phyloP scores from a whole-genome alignment of 2,329 filamentous ascomycete species.

The Simplicillium aogashimaense region DNA sequence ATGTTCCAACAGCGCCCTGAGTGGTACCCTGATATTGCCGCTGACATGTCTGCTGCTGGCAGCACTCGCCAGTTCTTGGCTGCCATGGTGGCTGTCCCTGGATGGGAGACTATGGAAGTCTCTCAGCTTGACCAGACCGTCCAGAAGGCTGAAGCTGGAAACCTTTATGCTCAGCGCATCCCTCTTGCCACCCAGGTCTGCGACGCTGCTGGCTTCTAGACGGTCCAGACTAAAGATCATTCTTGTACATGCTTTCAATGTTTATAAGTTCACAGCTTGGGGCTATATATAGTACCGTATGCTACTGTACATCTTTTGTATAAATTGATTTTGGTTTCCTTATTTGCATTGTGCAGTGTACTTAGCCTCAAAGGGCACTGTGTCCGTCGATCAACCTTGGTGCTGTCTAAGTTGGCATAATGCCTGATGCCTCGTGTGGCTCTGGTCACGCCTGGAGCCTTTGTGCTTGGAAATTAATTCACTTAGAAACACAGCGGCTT shows the following conservation, averaged over 20 bases:
- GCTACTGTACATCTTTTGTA: no score
- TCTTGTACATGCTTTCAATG: background rate
- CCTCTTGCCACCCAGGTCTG: slow-evolving; percentile 3
- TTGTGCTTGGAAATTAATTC: no score
- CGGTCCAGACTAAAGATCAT: no score
- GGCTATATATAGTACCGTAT: no score
- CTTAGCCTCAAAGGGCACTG: no score
- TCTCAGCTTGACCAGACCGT: slow-evolving; percentile 3
- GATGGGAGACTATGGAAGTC: slow-evolving; percentile 4
- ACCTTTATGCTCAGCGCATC: slow-evolving; percentile 4
- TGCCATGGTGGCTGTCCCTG: slow-evolving; percentile 1
- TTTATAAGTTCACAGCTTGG: background rate
- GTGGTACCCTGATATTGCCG: slow-evolving; percentile 4
- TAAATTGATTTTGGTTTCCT: no score
- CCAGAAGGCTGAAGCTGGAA: slow-evolving; percentile 4
- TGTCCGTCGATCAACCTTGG: no score
- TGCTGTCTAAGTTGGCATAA: no score
- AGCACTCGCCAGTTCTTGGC: slow-evolving; percentile 3
- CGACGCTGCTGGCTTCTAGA: slow-evolving; percentile 4
- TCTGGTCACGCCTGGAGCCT: no score
- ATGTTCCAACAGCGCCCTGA: slow-evolving; percentile 6
- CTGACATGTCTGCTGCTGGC: slow-evolving; percentile 5
- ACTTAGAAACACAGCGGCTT: no score
- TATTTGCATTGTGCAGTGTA: no score
- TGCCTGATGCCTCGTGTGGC: no score